These are phyloP conservation scores for Suillus americanus DNA, from an alignment of 768 basidiomycete genomes.

Conservation along the genomic window DNA sequence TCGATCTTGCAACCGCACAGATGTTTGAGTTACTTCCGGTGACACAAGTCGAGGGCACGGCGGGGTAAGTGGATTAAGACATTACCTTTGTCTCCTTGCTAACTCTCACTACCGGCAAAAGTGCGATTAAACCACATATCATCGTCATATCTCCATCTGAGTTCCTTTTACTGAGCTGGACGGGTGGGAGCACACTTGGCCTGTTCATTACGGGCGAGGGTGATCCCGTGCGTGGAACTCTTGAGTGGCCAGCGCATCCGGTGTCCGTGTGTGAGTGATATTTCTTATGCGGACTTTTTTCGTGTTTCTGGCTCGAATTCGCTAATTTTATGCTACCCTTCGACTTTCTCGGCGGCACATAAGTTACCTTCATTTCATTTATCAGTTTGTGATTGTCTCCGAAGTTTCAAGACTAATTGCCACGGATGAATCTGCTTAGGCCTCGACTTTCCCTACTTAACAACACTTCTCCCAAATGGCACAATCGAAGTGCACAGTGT, in stretches of 20 bases:
- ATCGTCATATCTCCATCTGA: slow-evolving; percentile 74
- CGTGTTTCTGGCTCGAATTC: slow-evolving; percentile 4
- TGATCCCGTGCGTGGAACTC: slow-evolving; percentile 86
- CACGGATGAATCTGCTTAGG: slow-evolving; percentile 39
- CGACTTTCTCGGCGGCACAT: neutral
- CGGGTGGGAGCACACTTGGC: slow-evolving; percentile 76
- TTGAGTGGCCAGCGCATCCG: slow-evolving; percentile 84
- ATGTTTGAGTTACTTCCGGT: slow-evolving; percentile 76
- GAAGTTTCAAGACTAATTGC: neutral
- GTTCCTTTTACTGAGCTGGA: slow-evolving; percentile 86
- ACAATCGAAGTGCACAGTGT: slow-evolving; percentile 82
- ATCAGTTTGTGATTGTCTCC: neutral
- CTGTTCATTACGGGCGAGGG: slow-evolving; percentile 83
- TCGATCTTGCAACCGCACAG: slow-evolving; percentile 73
- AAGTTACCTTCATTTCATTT: neutral
- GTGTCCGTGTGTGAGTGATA: slow-evolving; percentile 64
- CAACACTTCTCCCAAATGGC: slow-evolving; percentile 74
- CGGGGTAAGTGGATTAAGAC: slow-evolving; percentile 28
- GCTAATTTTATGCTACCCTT: neutral
- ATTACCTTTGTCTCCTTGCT: neutral
- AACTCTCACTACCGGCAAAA: neutral
- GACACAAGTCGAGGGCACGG: slow-evolving; percentile 58
- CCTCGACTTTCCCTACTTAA: slow-evolving; percentile 80
- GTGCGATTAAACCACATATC: slow-evolving; percentile 57
- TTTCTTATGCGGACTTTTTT: neutral